A percentile compares a stretch with the other conserved stretches of the same genome.
Conservation (phyloP, 345 rosid genomes). For the Eucalyptus regnans region DNA sequence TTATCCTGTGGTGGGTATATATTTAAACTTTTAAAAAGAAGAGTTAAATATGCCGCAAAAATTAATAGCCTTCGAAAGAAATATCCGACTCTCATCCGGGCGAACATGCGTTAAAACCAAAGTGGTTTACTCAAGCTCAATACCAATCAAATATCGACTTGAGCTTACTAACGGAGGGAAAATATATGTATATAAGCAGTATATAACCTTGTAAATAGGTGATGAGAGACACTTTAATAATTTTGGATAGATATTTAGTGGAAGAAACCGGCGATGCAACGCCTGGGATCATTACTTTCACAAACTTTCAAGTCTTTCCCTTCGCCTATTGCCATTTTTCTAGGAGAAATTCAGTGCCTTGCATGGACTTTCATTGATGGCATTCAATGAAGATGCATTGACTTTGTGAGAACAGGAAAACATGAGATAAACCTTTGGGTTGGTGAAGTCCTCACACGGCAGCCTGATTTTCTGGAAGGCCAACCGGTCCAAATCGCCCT, state of each 20-base stretch:
- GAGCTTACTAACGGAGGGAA: not conserved
- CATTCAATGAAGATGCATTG: not conserved
- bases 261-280: not conserved
- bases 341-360: not conserved
- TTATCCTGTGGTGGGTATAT: not conserved
- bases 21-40: not conserved
- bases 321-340: not conserved
- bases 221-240: not conserved
- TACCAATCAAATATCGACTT: not conserved
- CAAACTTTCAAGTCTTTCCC: not conserved
- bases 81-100: not conserved
- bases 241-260: not conserved
- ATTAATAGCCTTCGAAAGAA: not conserved
- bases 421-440: not conserved
- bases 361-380: not conserved
- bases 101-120: not conserved
- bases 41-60: not conserved
- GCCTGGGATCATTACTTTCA: not conserved
- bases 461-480: not conserved
- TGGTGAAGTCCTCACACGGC: not conserved
- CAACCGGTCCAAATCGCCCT: not conserved
- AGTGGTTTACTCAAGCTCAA: not conserved
- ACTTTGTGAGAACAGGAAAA: not conserved
- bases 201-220: not conserved
- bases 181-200: not conserved